Conservation (phyloP, 352 stramenopile species). For the Globisporangium cystogenes region DNA sequence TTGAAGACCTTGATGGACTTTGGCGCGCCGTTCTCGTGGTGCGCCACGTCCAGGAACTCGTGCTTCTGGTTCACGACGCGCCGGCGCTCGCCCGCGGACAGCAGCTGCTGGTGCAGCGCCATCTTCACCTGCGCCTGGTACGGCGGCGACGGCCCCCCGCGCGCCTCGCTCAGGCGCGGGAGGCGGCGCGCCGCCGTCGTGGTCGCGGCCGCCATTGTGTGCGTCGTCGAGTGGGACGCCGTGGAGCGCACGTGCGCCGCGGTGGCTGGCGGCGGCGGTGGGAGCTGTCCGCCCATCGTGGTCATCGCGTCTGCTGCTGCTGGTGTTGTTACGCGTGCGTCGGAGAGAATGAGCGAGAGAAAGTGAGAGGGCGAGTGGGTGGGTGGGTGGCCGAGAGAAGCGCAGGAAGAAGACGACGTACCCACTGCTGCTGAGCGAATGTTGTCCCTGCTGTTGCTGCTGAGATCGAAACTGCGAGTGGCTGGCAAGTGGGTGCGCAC, state of each 20-base stretch:
- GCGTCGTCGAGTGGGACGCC: neutral
- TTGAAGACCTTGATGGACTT: conserved; percentile 59
- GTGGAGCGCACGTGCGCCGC: neutral
- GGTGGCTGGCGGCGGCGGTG: no score
- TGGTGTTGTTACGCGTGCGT: neutral
- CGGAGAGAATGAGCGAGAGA: no score
- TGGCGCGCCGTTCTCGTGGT: conserved; percentile 38
- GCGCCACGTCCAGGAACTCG: conserved; percentile 25
- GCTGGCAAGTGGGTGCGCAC: neutral
- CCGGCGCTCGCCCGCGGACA: conserved; percentile 16
- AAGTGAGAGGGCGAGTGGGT: neutral
- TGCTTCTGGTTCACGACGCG: conserved; percentile 25
- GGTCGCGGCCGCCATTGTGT: neutral
- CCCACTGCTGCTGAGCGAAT: neutral
- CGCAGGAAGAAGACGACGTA: neutral
- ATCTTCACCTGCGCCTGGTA: conserved; percentile 18
- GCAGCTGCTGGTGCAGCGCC: conserved; percentile 14
- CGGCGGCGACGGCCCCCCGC: conserved; percentile 3
- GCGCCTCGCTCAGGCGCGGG: conserved; percentile 1
- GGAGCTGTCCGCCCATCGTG: neutral
- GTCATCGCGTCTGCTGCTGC: neutral
- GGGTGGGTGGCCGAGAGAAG: neutral
- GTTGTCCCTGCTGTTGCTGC: neutral
- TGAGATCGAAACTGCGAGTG: neutral
- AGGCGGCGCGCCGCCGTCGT: conserved; percentile 4